Evolutionary conservation across 768 basidiomycete species (phyloP), one percentile per base, ranked within the genome.

Genomic region (Lactarius sanguifluus): DNA sequence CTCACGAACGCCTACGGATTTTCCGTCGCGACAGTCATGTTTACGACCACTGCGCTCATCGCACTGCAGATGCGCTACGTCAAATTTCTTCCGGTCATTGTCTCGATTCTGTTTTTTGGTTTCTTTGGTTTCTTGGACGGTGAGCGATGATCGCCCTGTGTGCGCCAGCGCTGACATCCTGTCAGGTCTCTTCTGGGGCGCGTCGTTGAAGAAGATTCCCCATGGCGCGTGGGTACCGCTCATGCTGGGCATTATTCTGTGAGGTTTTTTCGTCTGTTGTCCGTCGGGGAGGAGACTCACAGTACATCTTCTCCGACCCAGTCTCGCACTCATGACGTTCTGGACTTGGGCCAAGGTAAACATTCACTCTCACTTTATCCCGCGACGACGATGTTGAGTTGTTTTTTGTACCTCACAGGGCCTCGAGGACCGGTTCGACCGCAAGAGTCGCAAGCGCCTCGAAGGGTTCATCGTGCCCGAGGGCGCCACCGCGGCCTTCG

Each of bases 151-250:
- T 20, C n/a, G 25, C 47, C 32, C 32, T 47, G 9, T 38, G 20
- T 3, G 15, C 10, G 6, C 30, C 9, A 23, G 20, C 58, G 10
- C 41, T 64, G 43, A 64, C 57, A 10, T 54, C 13, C 5, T 47
- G 8, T 18, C 41, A 77, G 79, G 73, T 34, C 76, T 87, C 18
- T 90, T 90, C 77, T 88, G 85, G 84, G 87, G 86, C 30, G 84
- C 87, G 0, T 75, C 85, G 0, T 71, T 88, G 65, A 84, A 80
- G 71, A 87, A 89, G 73, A 79, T 88, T 5, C 86, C 87, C 0
- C 75, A 80, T 25, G 87, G 88, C 20, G 88, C 86, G 2, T 90
- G 87, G 86, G 86, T 88, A 10, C 85, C 88, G 1, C 78, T 90
- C 13, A 79, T 81, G 71, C 80, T 88, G 47, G 88, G 86, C 5